These are phyloP conservation scores for Bryoglossum gracile DNA, from an alignment of 495 filamentous ascomycete genomes.

Conservation along the genomic window DNA sequence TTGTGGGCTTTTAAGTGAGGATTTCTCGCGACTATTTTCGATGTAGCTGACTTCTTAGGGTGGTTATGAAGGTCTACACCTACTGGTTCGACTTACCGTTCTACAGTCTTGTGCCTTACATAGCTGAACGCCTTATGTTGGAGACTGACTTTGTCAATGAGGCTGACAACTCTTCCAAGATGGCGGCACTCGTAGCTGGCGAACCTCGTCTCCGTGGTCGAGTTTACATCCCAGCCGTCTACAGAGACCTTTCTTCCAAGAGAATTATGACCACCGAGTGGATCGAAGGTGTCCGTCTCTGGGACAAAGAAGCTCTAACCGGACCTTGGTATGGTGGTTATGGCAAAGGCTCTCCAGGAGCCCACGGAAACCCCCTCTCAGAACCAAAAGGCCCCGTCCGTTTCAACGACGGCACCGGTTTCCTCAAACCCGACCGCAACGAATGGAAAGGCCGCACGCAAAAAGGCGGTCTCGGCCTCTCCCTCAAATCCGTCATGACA, in stretches of 20 bases:
- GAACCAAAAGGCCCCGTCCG: constrained; percentile 39
- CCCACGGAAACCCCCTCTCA: constrained; percentile 59
- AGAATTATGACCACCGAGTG: constrained; percentile 93
- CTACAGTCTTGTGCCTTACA: constrained; percentile 81
- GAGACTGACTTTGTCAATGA: constrained; percentile 95
- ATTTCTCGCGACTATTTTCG: neutral
- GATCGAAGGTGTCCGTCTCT: constrained; percentile 89
- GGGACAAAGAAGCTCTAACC: constrained; percentile 76
- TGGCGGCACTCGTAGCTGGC: constrained; percentile 66
- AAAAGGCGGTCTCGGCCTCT: constrained; percentile 74
- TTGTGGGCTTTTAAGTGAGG: constrained; percentile 89
- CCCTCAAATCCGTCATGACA: constrained; percentile 80
- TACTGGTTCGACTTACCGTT: constrained; percentile 81
- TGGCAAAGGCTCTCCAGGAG: constrained; percentile 68
- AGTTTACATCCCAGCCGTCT: constrained; percentile 84
- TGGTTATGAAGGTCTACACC: constrained; percentile 69
- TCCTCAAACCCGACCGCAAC: constrained; percentile 69
- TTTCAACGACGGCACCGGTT: constrained; percentile 35
- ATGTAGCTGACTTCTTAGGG: constrained; percentile 35
- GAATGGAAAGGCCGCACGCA: constrained; percentile 65
- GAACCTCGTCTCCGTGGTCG: constrained; percentile 70
- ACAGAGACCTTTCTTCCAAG: constrained; percentile 70
- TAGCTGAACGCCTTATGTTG: constrained; percentile 75
- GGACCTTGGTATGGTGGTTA: constrained; percentile 69
- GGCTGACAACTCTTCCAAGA: constrained; percentile 77